Conservation (phyloP, 139 green algal species). For the Micromonas pusilla region DNA sequence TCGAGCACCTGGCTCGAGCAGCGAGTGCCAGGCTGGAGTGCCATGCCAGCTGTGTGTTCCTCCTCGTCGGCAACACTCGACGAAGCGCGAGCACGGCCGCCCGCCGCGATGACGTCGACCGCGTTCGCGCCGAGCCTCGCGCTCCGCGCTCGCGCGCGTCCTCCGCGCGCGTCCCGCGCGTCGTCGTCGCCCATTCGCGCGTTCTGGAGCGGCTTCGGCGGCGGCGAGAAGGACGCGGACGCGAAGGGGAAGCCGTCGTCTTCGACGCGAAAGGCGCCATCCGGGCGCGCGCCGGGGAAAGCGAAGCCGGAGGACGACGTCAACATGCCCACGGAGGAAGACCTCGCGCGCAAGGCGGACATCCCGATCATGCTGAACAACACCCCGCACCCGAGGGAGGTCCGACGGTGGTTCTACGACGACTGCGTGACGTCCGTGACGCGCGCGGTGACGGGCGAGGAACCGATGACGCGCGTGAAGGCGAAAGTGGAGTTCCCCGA, state of each 20-base stretch:
- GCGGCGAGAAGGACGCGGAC: background rate
- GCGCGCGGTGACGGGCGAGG: conserved; percentile 23
- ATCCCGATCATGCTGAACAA: conserved; percentile 38
- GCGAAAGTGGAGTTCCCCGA: conserved; percentile 25
- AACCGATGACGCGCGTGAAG: conserved; percentile 20
- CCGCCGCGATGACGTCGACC: background rate
- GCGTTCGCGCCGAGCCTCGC: background rate
- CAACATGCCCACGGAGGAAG: too few species aligned
- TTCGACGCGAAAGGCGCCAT: background rate
- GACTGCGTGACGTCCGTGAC: conserved; percentile 32
- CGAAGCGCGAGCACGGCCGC: background rate
- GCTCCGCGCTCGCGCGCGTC: background rate
- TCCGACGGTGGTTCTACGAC: conserved; percentile 43
- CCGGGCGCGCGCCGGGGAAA: too few species aligned
- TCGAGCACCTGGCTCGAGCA: too few species aligned
- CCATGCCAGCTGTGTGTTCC: too few species aligned
- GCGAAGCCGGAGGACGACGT: too few species aligned
- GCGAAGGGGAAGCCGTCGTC: background rate
- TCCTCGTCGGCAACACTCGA: too few species aligned
- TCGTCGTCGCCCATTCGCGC: too few species aligned
- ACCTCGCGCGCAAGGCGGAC: too few species aligned
- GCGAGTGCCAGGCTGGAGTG: too few species aligned
- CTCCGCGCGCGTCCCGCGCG: too few species aligned
- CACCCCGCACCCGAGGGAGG: conserved; percentile 37
- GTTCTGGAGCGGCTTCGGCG: too few species aligned